Base-by-base conservation (phyloP, 139 green algal genomes). In the Micractinium sp. region DNA sequence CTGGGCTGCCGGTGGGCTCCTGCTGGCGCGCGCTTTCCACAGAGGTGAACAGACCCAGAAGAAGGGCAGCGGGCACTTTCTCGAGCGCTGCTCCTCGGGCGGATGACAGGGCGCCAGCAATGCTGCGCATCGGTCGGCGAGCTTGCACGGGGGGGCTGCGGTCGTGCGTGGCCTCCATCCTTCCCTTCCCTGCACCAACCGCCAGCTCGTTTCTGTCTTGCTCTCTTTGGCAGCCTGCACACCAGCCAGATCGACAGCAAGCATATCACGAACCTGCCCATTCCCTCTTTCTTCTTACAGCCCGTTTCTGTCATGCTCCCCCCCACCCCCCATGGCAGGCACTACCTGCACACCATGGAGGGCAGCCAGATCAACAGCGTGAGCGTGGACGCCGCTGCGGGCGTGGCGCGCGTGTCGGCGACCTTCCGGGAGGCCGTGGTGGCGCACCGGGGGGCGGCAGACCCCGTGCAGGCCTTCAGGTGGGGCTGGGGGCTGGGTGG, bases 291-390 rank as follows among this genome's bases (percentile, higher is more conserved):
- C n/a, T n/a, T n/a, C n/a, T n/a, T n/a, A 56, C 7, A 56, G 9
- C 47, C 47, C 47, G 47, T 56, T 16, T 56, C 47, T 56, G 5
- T 5, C 47, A 63, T 60, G 3, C 39, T 67, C 20, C 38, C 80
- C 14, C 7, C 33, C 80, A n/a, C n/a, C 53, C 13, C 74, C 33
- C 38, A 2, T 16, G 38, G 67, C 85, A 89, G 87, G 87, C 81
- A 88, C 71, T 93, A 93, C 87, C 41, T 66, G 29, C 90, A 93
- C 67, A 39, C 69, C 31, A 79, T 89, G 80, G 86, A 92, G 67
- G 75, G 71, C 35, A 78, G 73, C 81, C 75, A 89, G 41, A 29
- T 92, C 22, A 80, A 91, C 77, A 33, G 36, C 20, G 82, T 92
- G 60, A 14, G 16, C 15, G 35, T 75, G 73, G 85, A 63, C 35